Percentiles rank a stretch among this genome's conserved stretches.
Evolutionary conservation across 1,284 basidiomycete species (phyloP).

Genomic region (Cryptococcus sp.): DNA sequence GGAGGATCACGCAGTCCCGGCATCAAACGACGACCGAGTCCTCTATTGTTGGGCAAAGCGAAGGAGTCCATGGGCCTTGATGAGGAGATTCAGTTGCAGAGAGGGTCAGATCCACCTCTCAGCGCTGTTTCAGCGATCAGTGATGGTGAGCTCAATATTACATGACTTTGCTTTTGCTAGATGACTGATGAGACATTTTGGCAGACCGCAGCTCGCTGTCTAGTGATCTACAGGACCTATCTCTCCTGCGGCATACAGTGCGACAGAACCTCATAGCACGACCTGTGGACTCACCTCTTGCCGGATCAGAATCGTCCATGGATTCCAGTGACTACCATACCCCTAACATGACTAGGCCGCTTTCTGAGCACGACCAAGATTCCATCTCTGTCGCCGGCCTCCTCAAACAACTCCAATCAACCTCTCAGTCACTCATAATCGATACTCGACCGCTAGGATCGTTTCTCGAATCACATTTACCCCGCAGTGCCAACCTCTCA

Average conservation of each 20-base stretch:
- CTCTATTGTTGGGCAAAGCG: conserved; percentile 21
- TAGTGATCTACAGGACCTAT: conserved; percentile 38
- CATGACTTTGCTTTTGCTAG: not conserved
- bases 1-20: conserved; percentile 4
- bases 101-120: conserved; percentile 11
- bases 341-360: conserved; percentile 12
- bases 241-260: conserved; percentile 34
- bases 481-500: conserved; percentile 72
- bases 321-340: conserved; percentile 24
- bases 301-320: conserved; percentile 22
- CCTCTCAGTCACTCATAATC: conserved; percentile 60
- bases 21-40: conserved; percentile 20
- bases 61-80: conserved; percentile 20
- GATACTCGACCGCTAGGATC: conserved; percentile 72
- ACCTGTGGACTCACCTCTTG: conserved; percentile 31
- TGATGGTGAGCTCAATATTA: conserved; percentile 13
- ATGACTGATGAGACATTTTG: not conserved
- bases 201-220: conserved; percentile 26
- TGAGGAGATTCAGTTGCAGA: conserved; percentile 22
- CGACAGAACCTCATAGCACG: conserved; percentile 40
- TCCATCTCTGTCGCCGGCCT: conserved; percentile 18
- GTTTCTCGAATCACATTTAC: conserved; percentile 66
- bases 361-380: conserved; percentile 2
- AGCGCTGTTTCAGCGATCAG: conserved; percentile 16
- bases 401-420: conserved; percentile 18